Percentiles rank a stretch among this genome's conserved stretches.
These are phyloP conservation scores for Rubia peregrina DNA, from an alignment of 305 asterid genomes.

Conservation along the genomic window DNA sequence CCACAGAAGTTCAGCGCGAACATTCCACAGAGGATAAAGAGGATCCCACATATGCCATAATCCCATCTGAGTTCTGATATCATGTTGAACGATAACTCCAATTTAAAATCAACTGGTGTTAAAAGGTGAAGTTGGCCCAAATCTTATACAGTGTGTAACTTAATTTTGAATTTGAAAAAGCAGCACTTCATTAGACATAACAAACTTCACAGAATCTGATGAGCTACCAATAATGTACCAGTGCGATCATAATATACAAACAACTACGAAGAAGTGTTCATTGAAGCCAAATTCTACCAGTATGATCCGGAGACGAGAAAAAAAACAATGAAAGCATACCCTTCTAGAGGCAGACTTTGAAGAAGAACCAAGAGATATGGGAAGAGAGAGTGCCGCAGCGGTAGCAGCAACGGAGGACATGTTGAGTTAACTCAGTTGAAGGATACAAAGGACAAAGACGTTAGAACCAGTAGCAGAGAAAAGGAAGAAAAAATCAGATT, in stretches of 20 bases:
- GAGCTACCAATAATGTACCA: background rate
- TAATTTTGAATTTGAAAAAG: background rate
- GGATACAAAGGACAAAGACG: constrained; percentile 22
- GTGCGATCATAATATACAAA: background rate
- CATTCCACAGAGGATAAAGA: too few relatives aligned
- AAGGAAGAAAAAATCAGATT: constrained; percentile 11
- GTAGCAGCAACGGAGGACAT: constrained; percentile 84
- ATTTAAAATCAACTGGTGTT: too few relatives aligned
- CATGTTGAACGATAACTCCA: too few relatives aligned
- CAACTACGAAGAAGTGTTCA: background rate
- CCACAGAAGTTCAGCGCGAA: too few relatives aligned
- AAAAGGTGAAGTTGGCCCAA: background rate
- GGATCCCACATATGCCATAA: too few relatives aligned
- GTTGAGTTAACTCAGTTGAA: constrained; percentile 8
- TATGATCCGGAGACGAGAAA: background rate
- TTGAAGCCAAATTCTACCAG: background rate
- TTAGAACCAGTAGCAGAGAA: constrained; percentile 3
- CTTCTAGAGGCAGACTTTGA: constrained; percentile 39
- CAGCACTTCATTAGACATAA: background rate
- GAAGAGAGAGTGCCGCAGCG: constrained; percentile 64
- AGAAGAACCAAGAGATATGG: constrained; percentile 47
- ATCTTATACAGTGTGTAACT: background rate
- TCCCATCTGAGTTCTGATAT: too few relatives aligned
- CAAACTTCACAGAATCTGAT: background rate
- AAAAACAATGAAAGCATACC: constrained; percentile 27